Evolutionary conservation across 345 rosid species (phyloP), one percentile per base, ranked within the genome.

Genomic region (Microcos paniculata): DNA sequence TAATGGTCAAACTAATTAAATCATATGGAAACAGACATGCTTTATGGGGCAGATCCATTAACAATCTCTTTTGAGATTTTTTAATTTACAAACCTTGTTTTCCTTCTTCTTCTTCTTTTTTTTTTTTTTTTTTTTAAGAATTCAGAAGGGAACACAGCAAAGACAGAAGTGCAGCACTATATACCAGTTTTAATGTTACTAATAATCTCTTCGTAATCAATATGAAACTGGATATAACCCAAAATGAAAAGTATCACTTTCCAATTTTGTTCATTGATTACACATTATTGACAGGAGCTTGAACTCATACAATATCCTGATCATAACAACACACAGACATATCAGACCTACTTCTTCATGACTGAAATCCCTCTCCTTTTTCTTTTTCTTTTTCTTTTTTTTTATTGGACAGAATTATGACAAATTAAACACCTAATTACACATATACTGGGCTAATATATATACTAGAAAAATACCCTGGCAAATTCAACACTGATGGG

Each of bases 401-500:
- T 28, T 59, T 15, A 16, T n/a, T n/a, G n/a, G n/a, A 59, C n/a
- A 59, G 64, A 59, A 35, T 15, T 15, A 30, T 59, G 40, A 61
- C 30, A 31, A 30, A 15, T 30, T 31, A 2, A 61, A 61, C 42
- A 1, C 11, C 40, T 3, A 51, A 52, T 3, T 2, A 33, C 19
- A 55, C 30, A 35, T 35, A 35, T 35, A 35, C n/a, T 6, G n/a
- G 8, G 57, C 11, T 52, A 52, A n/a, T n/a, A n/a, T n/a, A 1
- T n/a, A 52, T 0, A 52, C 10, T 52, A 52, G 23, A n/a, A 23
- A 53, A 21, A 14, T n/a, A 23, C 15, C 67, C 67, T 35, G 11
- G 57, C 76, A 72, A 40, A 61, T 30, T 73, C 46, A 35, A 74
- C 61, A 74, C 49, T 46, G 57, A 26, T 61, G 45, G 69, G 45